Base-by-base conservation (phyloP, 495 filamentous ascomycete genomes). In the Penicillium mononematosum region DNA sequence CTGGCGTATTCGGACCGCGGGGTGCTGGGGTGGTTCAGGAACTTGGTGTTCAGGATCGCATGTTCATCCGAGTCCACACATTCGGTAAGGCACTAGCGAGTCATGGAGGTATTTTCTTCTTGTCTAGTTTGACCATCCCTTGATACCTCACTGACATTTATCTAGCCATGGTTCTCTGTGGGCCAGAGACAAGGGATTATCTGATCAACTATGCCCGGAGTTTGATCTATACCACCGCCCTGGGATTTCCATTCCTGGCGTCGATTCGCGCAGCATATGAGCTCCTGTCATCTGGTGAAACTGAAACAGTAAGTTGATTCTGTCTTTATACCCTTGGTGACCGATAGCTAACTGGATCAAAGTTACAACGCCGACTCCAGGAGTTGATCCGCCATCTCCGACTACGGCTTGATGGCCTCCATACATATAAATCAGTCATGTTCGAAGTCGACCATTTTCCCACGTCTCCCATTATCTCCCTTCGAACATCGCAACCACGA, bases 1-100 rank as follows among this genome's bases (percentile, higher is more conserved):
- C 85, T 9, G 90, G 90, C 1, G 75, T 88, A 0, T 78, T 85
- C 53, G 90, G 89, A 0, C 71, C 75, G 0, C 58, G 75, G 0
- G 90, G 90, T 0, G 74, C 82, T 1, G 89, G 90, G 0, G 70
- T 90, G 5, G 88, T 92, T 0, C 84, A 83, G 64, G 75, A 81
- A 27, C 69, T 89, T 14, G 86, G 83, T 0, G 60, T 92, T n/a
- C 83, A 92, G 64, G 65, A 83, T 11, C 72, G 76, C 22, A 78
- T 92, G 39, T 87, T 87, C 73, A 83, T 88, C 5, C 69, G 89
- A 22, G 75, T 91, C 12, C 81, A 91, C 67, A 90, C 87, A 1
- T 92, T 90, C 75, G 88, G 89, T 4, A 94, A 92, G 64, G 85
- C 87, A 3, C 67, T 93, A 57, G 85, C 81, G 16, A 86, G 85